These are phyloP conservation scores for Penicillium angulare DNA, from an alignment of 495 filamentous ascomycete genomes.

Conservation along the genomic window DNA sequence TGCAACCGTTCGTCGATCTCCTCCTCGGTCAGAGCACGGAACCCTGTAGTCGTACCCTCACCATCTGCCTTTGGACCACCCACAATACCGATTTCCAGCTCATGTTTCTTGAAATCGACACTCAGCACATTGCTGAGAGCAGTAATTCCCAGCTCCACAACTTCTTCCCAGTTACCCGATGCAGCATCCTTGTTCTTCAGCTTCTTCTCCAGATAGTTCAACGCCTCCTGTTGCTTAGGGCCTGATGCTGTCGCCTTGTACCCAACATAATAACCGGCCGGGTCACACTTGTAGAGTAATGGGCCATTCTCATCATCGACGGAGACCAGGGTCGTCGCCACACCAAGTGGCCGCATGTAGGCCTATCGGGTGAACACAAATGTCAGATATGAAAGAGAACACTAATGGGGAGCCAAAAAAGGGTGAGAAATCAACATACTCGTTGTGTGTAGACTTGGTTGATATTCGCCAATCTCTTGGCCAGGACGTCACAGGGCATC, in stretches of 20 bases:
- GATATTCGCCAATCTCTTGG: slow-evolving; percentile 96
- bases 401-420: neutral
- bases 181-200: slow-evolving; percentile 98
- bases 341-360: slow-evolving; percentile 96
- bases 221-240: slow-evolving; percentile 96
- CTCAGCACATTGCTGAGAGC: slow-evolving; percentile 93
- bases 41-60: slow-evolving; percentile 71
- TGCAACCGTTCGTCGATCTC: slow-evolving; percentile 98
- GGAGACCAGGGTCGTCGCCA: slow-evolving; percentile 91
- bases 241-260: slow-evolving; percentile 98
- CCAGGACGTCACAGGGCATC: slow-evolving; percentile 96
- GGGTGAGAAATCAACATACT: slow-evolving; percentile 50
- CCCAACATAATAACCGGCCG: slow-evolving; percentile 94
- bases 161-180: slow-evolving; percentile 92
- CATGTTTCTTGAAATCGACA: slow-evolving; percentile 99
- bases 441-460: slow-evolving; percentile 98
- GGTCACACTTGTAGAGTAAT: slow-evolving; percentile 98
- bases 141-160: slow-evolving; percentile 93
- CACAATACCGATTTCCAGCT: slow-evolving; percentile 96
- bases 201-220: slow-evolving; percentile 98
- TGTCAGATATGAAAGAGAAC: neutral
- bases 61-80: slow-evolving; percentile 78
- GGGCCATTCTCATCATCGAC: slow-evolving; percentile 89
- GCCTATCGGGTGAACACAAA: slow-evolving; percentile 56
- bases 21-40: slow-evolving; percentile 89